Percentiles rank a stretch among this genome's conserved stretches.
phyloP scores from a whole-genome alignment of 2,329 filamentous ascomycete species.

The Gnomoniopsis sp. region DNA sequence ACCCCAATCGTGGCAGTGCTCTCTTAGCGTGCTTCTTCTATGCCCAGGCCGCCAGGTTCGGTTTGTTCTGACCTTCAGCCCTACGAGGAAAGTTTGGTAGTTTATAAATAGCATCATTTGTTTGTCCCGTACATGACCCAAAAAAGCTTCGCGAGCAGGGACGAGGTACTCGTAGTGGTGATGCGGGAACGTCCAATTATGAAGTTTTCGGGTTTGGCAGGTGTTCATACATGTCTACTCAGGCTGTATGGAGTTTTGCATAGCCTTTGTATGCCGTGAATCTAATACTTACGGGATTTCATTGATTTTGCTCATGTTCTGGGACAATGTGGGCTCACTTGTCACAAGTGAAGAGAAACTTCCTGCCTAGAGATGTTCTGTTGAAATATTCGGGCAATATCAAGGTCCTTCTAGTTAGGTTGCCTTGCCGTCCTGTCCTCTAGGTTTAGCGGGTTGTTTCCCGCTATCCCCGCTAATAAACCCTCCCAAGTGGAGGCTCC shows the following conservation, averaged over 20 bases:
- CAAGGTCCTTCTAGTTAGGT: background rate
- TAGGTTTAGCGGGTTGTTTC: no score
- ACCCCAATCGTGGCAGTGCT: slow-evolving; percentile 17
- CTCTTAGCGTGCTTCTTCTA: slow-evolving; percentile 5
- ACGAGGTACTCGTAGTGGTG: no score
- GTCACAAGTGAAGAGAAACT: background rate
- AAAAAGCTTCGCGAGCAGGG: background rate
- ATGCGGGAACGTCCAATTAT: background rate
- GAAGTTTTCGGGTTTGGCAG: no score
- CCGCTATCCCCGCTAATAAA: no score
- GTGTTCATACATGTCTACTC: no score
- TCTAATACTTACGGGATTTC: no score
- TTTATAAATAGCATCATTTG: background rate
- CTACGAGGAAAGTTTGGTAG: slow-evolving; percentile 5
- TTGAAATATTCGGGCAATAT: background rate
- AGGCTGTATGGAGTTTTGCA: no score
- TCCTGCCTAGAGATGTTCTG: no score
- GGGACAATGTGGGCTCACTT: background rate
- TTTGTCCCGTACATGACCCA: background rate
- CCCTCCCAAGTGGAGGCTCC: no score
- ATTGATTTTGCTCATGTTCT: background rate
- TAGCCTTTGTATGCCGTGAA: no score
- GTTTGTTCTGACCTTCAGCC: slow-evolving; percentile 13
- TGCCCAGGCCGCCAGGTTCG: background rate
- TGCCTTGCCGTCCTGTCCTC: no score